Conservation (phyloP, 345 rosid species). For the Moricandia moricandioides region DNA sequence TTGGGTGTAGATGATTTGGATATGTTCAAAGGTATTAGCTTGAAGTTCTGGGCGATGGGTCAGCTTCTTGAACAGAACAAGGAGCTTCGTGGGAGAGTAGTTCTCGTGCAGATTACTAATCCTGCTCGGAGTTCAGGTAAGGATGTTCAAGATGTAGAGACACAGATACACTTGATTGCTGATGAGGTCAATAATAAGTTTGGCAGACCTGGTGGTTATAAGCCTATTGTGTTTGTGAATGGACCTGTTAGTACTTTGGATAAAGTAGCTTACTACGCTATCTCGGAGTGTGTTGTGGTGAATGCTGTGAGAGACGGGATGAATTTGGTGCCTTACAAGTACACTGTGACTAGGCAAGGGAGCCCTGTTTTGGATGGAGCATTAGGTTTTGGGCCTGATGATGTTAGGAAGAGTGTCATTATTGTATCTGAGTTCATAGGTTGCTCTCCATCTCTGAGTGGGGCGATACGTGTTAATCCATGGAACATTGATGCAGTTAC, state of each 20-base stretch:
- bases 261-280: conserved; percentile 61
- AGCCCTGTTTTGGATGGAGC: conserved; percentile 57
- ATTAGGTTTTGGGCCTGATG: conserved; percentile 44
- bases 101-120: conserved; percentile 70
- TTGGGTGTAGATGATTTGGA: conserved; percentile 85
- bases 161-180: conserved; percentile 44
- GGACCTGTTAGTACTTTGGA: conserved; percentile 58
- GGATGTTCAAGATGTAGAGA: conserved; percentile 61
- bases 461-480: conserved; percentile 82
- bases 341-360: conserved; percentile 72
- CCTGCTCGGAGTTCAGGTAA: conserved; percentile 78
- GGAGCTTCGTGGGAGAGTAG: conserved; percentile 52
- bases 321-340: conserved; percentile 82
- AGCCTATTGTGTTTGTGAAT: conserved; percentile 58
- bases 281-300: conserved; percentile 77
- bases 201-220: conserved; percentile 55
- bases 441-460: conserved; percentile 87
- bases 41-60: conserved; percentile 71
- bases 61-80: conserved; percentile 51
- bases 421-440: conserved; percentile 88
- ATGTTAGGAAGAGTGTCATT: conserved; percentile 54
- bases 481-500: conserved; percentile 70
- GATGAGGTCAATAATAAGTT: conserved; percentile 50
- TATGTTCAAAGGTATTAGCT: conserved; percentile 67
- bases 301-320: conserved; percentile 85